These are phyloP conservation scores for Plasmodium cynomolgi DNA, from an alignment of 169 alveolate genomes.

Conservation along the genomic window DNA sequence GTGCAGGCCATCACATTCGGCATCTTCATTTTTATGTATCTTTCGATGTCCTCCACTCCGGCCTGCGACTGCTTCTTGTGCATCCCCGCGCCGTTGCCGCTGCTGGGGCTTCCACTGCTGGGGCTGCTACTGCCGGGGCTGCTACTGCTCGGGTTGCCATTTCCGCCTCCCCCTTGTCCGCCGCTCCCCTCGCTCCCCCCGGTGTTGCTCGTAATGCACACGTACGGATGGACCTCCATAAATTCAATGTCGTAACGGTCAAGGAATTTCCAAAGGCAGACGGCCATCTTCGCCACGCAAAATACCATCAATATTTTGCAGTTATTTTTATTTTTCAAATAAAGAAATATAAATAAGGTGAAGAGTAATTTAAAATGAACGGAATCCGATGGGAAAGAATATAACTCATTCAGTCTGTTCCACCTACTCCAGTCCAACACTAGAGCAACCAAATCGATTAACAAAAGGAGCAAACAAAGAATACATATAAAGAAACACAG, in stretches of 20 bases:
- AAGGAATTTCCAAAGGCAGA: constrained; percentile 15
- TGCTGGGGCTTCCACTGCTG: neutral
- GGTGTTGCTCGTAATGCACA: neutral
- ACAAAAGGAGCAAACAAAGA: constrained; percentile 9
- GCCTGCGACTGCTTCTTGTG: neutral
- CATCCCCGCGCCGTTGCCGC: neutral
- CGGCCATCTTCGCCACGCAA: constrained; percentile 12
- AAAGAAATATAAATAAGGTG: constrained; percentile 16
- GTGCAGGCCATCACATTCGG: neutral
- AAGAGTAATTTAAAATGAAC: neutral
- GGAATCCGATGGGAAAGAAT: neutral
- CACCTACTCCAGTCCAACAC: constrained; percentile 13
- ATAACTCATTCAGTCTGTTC: neutral
- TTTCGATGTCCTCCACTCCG: neutral
- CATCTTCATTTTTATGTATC: neutral
- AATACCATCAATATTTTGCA: constrained; percentile 33
- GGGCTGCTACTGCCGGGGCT: too few relatives aligned
- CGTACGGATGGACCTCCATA: constrained; percentile 1
- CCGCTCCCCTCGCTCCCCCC: neutral
- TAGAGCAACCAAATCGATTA: constrained; percentile 6
- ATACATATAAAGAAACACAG: constrained; percentile 2
- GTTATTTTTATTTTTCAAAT: constrained; percentile 24
- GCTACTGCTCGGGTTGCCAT: neutral
- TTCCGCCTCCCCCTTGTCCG: neutral
- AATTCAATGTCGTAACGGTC: constrained; percentile 10